These are phyloP conservation scores for Phytophthora foliorum DNA, from an alignment of 352 stramenopile genomes.

Conservation along the genomic window DNA sequence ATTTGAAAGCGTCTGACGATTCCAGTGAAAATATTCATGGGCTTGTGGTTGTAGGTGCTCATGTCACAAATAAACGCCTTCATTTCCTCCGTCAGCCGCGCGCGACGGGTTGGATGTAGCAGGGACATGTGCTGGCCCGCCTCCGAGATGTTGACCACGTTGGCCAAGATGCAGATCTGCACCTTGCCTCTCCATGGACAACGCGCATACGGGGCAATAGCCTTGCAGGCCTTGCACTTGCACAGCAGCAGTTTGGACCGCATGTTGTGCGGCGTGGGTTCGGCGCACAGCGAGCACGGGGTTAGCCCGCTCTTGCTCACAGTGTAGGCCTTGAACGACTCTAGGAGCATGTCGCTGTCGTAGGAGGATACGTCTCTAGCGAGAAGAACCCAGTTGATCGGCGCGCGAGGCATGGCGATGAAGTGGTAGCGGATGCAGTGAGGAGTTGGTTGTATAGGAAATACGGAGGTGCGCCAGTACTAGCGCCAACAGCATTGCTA, in stretches of 20 bases:
- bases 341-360: slow-evolving; percentile 11
- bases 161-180: slow-evolving; percentile 6
- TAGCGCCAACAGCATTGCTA: not conserved
- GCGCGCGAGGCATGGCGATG: not conserved
- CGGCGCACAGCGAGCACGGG: slow-evolving; percentile 13
- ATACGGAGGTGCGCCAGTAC: slow-evolving; percentile 1
- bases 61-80: slow-evolving; percentile 12
- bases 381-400: slow-evolving; percentile 6
- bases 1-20: slow-evolving; percentile 12
- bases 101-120: not conserved
- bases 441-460: not conserved
- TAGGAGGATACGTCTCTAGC: slow-evolving; percentile 6
- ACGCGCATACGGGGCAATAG: not conserved
- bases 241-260: slow-evolving; percentile 1
- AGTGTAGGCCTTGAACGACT: slow-evolving; percentile 5
- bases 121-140: slow-evolving; percentile 1
- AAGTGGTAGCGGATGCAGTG: not conserved
- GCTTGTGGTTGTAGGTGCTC: slow-evolving; percentile 21
- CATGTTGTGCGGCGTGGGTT: slow-evolving; percentile 12
- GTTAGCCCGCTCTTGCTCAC: slow-evolving; percentile 8
- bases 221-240: slow-evolving; percentile 7
- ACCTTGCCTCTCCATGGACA: slow-evolving; percentile 9
- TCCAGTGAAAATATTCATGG: slow-evolving; percentile 6
- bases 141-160: slow-evolving; percentile 16
- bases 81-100: slow-evolving; percentile 4